A percentile compares a stretch with the other conserved stretches of the same genome.
phyloP scores from a whole-genome alignment of 202 grass and related monocot species.

The Elaeis oleifera region DNA sequence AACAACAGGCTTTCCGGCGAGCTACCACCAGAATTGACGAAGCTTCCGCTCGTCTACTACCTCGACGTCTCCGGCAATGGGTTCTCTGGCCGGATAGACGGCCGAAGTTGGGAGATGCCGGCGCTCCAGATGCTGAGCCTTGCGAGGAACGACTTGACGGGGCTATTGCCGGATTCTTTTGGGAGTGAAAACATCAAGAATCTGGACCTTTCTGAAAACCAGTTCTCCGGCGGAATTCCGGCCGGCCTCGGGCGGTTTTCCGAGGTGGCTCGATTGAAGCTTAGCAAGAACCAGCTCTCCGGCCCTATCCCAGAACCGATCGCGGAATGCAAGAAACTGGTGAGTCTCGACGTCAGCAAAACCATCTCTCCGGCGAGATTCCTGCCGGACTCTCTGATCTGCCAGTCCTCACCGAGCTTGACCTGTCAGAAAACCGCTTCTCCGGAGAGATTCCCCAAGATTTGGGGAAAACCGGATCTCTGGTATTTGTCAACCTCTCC shows the following conservation, averaged over 20 bases:
- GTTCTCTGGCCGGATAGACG: constrained; percentile 3
- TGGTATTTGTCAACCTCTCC: neutral
- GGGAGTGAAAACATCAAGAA: constrained; percentile 4
- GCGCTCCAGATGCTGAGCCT: constrained; percentile 3
- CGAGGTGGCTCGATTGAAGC: neutral
- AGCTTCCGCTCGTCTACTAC: neutral
- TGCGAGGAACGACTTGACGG: constrained; percentile 1
- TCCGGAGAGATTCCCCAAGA: constrained; percentile 1
- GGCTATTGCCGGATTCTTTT: constrained; percentile 1
- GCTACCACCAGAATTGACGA: neutral
- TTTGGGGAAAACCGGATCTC: neutral
- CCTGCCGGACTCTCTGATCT: neutral
- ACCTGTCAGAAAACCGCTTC: constrained; percentile 9
- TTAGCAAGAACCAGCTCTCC: neutral
- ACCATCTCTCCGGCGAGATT: constrained; percentile 12
- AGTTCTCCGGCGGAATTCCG: neutral
- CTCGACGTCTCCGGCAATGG: constrained; percentile 5
- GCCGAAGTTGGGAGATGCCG: constrained; percentile 2
- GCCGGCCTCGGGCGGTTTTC: neutral
- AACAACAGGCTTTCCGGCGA: constrained; percentile 16
- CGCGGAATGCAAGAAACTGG: neutral
- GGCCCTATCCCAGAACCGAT: neutral
- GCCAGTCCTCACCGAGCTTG: neutral
- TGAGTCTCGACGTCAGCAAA: constrained; percentile 4
- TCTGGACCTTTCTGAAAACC: constrained; percentile 10